These are phyloP conservation scores for Coemansia sp. DNA, from an alignment of 192 early-diverging fungal genomes.

Conservation along the genomic window DNA sequence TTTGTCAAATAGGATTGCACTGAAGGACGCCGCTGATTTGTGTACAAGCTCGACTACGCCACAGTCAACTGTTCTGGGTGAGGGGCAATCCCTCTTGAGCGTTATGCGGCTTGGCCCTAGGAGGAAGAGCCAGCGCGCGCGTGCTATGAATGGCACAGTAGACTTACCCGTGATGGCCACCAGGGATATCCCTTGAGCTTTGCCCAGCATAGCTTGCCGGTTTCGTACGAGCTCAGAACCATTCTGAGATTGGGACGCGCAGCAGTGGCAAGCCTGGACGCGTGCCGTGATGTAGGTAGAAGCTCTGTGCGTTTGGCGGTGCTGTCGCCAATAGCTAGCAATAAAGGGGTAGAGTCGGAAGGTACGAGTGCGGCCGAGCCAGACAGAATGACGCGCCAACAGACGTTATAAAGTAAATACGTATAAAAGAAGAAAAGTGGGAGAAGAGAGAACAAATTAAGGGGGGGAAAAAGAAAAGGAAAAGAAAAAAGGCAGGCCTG, in stretches of 20 bases:
- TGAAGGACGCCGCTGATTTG: neutral
- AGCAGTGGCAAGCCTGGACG: neutral
- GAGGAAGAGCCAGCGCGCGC: neutral
- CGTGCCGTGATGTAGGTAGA: neutral
- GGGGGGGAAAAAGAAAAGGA: neutral
- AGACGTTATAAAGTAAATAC: neutral
- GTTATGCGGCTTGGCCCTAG: neutral
- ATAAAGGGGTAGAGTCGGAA: neutral
- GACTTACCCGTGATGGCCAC: conserved; percentile 55
- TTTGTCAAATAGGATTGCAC: neutral
- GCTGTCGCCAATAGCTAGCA: neutral
- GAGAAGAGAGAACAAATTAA: neutral
- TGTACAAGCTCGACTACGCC: neutral
- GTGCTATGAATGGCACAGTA: conserved; percentile 6
- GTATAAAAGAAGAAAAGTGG: neutral
- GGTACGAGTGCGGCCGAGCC: neutral
- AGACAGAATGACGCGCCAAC: neutral
- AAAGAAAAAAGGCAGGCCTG: neutral
- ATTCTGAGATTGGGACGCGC: conserved; percentile 9
- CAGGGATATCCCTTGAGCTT: conserved; percentile 56
- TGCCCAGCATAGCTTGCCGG: conserved; percentile 54
- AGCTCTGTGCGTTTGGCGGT: neutral
- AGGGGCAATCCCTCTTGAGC: conserved; percentile 4
- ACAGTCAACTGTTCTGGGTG: neutral
- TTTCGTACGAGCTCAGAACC: conserved; percentile 43